Percentiles rank a stretch among this genome's conserved stretches.
phyloP scores from a whole-genome alignment of 106 monocot genomes.

The Dendrobium officinale region DNA sequence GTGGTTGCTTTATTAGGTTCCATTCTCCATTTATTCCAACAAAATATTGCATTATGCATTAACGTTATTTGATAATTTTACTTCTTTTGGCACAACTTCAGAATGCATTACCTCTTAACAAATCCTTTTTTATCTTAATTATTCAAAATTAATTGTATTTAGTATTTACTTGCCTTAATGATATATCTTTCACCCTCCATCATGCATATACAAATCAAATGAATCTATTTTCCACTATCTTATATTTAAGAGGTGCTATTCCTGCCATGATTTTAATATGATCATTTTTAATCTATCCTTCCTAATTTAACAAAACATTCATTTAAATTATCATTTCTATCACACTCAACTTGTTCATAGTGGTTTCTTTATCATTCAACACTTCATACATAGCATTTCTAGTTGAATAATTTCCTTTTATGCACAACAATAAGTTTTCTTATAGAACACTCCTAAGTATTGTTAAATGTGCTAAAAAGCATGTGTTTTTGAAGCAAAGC shows the following conservation, averaged over 20 bases:
- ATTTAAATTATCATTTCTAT: neutral
- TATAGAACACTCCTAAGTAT: neutral
- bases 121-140: neutral
- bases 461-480: neutral
- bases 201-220: neutral
- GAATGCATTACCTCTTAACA: neutral
- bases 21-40: neutral
- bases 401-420: neutral
- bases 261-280: neutral
- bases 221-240: neutral
- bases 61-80: neutral
- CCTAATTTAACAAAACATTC: neutral
- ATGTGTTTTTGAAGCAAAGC: neutral
- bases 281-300: neutral
- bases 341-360: neutral
- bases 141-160: neutral
- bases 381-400: neutral
- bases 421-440: neutral
- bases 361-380: neutral
- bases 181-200: neutral
- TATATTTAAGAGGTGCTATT: neutral
- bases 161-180: neutral
- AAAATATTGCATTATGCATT: neutral
- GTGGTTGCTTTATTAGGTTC: neutral
- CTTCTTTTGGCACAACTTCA: neutral